These are phyloP conservation scores for Acmispon strigosus DNA, from an alignment of 306 rosid genomes.

Conservation along the genomic window DNA sequence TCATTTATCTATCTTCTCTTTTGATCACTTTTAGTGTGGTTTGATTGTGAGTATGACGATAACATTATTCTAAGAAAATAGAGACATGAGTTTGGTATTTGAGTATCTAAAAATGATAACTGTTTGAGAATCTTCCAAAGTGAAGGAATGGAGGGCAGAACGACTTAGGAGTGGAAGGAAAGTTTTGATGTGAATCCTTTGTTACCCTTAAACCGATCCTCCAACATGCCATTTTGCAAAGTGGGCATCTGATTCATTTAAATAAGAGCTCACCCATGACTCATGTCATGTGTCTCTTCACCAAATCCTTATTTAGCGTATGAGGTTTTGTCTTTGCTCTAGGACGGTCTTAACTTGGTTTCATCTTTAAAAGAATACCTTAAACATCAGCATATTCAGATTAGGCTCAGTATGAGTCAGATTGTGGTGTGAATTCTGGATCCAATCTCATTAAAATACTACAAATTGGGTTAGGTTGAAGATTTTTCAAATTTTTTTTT, in stretches of 20 bases:
- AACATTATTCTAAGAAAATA: too few species aligned
- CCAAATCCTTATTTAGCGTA: not conserved
- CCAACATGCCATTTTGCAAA: conserved; percentile 5
- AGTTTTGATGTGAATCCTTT: not conserved
- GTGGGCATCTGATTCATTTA: not conserved
- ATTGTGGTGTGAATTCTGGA: too few species aligned
- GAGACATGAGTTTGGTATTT: too few species aligned
- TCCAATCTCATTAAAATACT: too few species aligned
- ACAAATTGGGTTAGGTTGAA: too few species aligned
- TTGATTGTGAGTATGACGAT: too few species aligned
- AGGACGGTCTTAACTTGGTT: conserved; percentile 11
- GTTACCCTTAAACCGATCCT: not conserved
- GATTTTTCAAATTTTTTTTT: too few species aligned
- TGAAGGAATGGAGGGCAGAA: not conserved
- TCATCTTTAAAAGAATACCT: not conserved
- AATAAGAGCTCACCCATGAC: not conserved
- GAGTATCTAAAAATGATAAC: too few species aligned
- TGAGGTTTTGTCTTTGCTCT: conserved; percentile 5
- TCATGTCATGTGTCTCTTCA: conserved; percentile 15
- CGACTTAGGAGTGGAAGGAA: not conserved
- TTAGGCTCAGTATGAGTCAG: too few species aligned
- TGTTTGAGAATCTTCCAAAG: conserved; percentile 8
- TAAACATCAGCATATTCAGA: not conserved
- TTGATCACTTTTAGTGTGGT: too few species aligned
- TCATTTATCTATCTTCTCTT: too few species aligned